Conservation (phyloP, 345 rosid species). For the Salix suchowensis region DNA sequence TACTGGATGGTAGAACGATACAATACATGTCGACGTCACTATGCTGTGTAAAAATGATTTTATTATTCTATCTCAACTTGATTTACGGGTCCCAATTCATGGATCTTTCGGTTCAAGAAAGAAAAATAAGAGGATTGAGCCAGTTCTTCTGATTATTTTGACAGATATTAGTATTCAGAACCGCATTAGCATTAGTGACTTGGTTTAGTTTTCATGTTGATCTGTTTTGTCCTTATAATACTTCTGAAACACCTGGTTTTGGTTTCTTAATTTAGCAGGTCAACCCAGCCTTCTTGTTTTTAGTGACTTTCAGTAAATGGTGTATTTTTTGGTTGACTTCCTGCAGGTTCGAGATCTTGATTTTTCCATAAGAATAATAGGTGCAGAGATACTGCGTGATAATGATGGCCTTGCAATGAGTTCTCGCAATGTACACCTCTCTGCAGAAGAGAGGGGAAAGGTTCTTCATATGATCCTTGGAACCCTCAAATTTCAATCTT, state of each 20-base stretch:
- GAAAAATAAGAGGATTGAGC: too few species aligned
- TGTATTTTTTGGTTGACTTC: neutral
- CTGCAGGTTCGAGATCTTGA: constrained; percentile 80
- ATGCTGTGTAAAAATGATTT: too few species aligned
- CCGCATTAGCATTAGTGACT: too few species aligned
- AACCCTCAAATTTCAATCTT: neutral
- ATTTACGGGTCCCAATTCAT: too few species aligned
- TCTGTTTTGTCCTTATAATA: too few species aligned
- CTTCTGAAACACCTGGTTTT: neutral
- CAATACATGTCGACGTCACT: too few species aligned
- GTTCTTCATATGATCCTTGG: constrained; percentile 20
- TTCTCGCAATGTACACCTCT: constrained; percentile 77
- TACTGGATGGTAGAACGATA: too few species aligned
- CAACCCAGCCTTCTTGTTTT: neutral
- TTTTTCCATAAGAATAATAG: constrained; percentile 62
- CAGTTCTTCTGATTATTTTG: too few species aligned
- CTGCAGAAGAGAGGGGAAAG: constrained; percentile 60
- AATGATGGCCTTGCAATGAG: constrained; percentile 82
- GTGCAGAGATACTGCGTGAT: constrained; percentile 66
- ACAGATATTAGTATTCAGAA: too few species aligned
- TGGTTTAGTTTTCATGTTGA: too few species aligned
- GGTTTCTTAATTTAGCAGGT: neutral
- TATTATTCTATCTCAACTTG: too few species aligned
- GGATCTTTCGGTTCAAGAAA: too few species aligned
- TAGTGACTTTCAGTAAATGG: neutral